Evolutionary conservation across 1,284 basidiomycete genomes (phyloP).

Genomic region (Phlebopus sp.): DNA sequence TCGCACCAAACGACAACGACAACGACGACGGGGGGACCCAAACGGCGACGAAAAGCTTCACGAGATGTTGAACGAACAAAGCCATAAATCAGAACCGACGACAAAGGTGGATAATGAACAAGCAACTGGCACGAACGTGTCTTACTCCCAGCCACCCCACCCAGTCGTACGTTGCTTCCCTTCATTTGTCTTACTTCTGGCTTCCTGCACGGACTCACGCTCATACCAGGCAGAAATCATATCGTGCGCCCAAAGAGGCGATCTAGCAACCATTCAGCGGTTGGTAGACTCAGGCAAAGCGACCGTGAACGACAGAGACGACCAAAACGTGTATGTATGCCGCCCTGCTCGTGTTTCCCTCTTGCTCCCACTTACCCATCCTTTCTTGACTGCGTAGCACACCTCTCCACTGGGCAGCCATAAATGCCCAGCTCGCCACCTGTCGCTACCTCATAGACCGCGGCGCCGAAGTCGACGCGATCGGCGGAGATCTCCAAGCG

Average conservation of each 20-base stretch:
- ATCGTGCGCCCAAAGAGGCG: slow-evolving; percentile 85
- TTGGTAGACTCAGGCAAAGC: slow-evolving; percentile 76
- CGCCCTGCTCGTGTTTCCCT: background rate
- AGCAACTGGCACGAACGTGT: slow-evolving; percentile 29
- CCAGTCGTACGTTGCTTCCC: slow-evolving; percentile 22
- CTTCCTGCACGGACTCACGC: slow-evolving; percentile 8
- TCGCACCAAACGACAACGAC: slow-evolving; percentile 11
- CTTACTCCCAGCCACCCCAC: slow-evolving; percentile 20
- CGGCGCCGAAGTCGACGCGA: slow-evolving; percentile 93
- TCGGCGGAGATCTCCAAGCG: slow-evolving; percentile 93
- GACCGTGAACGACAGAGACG: slow-evolving; percentile 78
- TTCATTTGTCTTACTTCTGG: background rate
- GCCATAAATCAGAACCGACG: slow-evolving; percentile 31
- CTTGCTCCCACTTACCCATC: too few species aligned
- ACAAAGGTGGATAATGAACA: slow-evolving; percentile 30
- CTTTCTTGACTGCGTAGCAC: too few species aligned
- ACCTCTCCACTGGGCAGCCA: slow-evolving; percentile 95
- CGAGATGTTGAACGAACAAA: slow-evolving; percentile 33
- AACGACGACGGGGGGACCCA: slow-evolving; percentile 11
- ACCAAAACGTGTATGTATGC: slow-evolving; percentile 70
- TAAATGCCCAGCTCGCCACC: slow-evolving; percentile 82
- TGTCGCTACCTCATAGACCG: slow-evolving; percentile 84
- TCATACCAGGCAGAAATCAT: slow-evolving; percentile 62
- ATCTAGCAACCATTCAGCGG: slow-evolving; percentile 63
- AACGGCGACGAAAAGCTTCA: too few species aligned